Evolutionary conservation across 2,329 filamentous ascomycete genomes (phyloP).

Genomic region (Thelonectria rubi): DNA sequence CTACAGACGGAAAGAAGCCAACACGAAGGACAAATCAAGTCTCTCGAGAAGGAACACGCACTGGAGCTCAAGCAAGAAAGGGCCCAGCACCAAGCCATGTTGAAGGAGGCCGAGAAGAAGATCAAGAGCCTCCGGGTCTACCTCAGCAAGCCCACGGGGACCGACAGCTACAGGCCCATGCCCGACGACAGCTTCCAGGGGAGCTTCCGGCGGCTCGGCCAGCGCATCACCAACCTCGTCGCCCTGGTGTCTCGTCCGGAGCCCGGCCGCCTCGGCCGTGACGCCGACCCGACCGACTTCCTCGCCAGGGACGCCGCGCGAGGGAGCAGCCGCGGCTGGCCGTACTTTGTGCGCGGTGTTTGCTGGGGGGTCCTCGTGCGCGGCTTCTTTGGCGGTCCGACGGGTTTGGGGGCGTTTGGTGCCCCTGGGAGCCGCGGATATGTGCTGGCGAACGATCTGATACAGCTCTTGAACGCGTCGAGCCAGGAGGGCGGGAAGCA

Average conservation of each 20-base stretch:
- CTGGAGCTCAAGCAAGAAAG: background rate
- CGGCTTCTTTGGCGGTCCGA: constrained; percentile 1
- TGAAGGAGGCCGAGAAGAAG: background rate
- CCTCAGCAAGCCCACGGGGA: background rate
- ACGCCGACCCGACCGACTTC: background rate
- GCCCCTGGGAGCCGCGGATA: background rate
- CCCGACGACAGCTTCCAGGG: constrained; percentile 3
- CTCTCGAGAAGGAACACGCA: background rate
- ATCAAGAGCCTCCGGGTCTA: background rate
- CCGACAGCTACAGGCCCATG: background rate
- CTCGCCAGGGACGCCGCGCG: background rate
- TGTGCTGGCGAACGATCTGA: background rate
- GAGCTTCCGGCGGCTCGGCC: background rate
- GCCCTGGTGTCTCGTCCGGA: background rate
- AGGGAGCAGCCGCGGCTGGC: background rate
- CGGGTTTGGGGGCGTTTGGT: constrained; percentile 8
- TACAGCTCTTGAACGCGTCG: background rate
- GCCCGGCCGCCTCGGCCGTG: background rate
- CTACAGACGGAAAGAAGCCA: background rate
- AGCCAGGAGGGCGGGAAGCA: background rate
- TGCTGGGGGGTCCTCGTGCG: constrained; percentile 1
- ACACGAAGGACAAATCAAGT: background rate
- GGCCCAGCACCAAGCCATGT: background rate
- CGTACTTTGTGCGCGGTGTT: background rate
- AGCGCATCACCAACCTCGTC: constrained; percentile 4